These are phyloP conservation scores for Gossypium trilobum DNA, from an alignment of 441 rosid species.

Conservation along the genomic window DNA sequence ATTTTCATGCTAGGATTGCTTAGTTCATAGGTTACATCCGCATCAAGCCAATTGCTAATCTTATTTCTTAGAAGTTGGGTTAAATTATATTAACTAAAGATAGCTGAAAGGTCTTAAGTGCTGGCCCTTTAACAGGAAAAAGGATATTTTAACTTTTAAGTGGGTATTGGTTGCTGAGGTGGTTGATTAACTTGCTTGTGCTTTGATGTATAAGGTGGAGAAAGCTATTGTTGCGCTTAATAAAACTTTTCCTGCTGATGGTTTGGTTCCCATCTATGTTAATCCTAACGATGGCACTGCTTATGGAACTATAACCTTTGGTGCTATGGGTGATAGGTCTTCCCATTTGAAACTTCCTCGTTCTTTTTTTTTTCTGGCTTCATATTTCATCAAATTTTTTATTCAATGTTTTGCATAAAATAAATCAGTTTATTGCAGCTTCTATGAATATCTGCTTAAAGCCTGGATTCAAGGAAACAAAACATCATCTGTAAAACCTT, in stretches of 20 bases:
- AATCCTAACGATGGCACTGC: slow-evolving; percentile 55
- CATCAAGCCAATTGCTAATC: background rate
- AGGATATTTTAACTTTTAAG: background rate
- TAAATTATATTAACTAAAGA: background rate
- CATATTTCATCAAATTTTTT: background rate
- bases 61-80: background rate
- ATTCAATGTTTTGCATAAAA: background rate
- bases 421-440: slow-evolving; percentile 40
- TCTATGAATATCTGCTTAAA: slow-evolving; percentile 93
- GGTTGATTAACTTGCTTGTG: background rate
- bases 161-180: background rate
- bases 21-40: background rate
- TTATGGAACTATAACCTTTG: slow-evolving; percentile 72
- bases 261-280: slow-evolving; percentile 86
- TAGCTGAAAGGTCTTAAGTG: background rate
- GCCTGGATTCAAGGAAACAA: slow-evolving; percentile 94
- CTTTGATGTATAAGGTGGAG: slow-evolving; percentile 51
- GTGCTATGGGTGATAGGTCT: slow-evolving; percentile 99
- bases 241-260: slow-evolving; percentile 79
- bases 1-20: background rate
- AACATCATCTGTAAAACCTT: slow-evolving; percentile 57
- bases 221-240: slow-evolving; percentile 57
- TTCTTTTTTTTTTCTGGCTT: background rate
- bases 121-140: background rate
- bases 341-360: background rate